A percentile compares a stretch with the other conserved stretches of the same genome.
These are phyloP conservation scores for Raddia guianensis DNA, from an alignment of 176 grass and related monocot genomes.

Conservation along the genomic window DNA sequence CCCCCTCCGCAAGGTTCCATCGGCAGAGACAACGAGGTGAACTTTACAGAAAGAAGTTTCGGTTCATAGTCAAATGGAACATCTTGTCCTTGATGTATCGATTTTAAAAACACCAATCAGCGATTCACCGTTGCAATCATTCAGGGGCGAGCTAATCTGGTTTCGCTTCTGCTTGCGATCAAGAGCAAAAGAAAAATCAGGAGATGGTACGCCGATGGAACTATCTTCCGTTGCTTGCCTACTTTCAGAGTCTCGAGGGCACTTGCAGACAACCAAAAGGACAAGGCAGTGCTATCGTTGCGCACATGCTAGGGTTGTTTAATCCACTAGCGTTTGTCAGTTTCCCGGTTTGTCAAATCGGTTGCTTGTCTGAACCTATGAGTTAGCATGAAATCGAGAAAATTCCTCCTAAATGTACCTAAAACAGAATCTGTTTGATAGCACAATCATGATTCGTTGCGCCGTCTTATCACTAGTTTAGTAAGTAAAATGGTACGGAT, in stretches of 20 bases:
- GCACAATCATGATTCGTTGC: background rate
- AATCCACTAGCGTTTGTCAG: background rate
- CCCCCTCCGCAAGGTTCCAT: slow-evolving; percentile 27
- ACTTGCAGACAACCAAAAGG: slow-evolving; percentile 7
- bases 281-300: slow-evolving; percentile 30
- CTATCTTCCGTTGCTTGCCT: slow-evolving; percentile 14
- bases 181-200: background rate
- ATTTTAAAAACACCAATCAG: background rate
- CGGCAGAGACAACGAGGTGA: slow-evolving; percentile 3
- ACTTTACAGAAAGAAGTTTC: background rate
- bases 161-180: background rate
- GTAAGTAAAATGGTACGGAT: too few relatives aligned
- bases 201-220: background rate
- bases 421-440: background rate
- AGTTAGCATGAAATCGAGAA: background rate
- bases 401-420: background rate
- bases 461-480: background rate
- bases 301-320: background rate
- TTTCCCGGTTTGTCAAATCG: slow-evolving; percentile 39
- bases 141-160: slow-evolving; percentile 12
- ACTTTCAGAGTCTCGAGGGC: background rate
- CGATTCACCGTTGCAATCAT: background rate
- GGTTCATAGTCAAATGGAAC: background rate
- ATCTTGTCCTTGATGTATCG: background rate
- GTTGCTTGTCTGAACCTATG: background rate